phyloP scores from a whole-genome alignment of 768 basidiomycete genomes.

The Mrakia frigida region DNA sequence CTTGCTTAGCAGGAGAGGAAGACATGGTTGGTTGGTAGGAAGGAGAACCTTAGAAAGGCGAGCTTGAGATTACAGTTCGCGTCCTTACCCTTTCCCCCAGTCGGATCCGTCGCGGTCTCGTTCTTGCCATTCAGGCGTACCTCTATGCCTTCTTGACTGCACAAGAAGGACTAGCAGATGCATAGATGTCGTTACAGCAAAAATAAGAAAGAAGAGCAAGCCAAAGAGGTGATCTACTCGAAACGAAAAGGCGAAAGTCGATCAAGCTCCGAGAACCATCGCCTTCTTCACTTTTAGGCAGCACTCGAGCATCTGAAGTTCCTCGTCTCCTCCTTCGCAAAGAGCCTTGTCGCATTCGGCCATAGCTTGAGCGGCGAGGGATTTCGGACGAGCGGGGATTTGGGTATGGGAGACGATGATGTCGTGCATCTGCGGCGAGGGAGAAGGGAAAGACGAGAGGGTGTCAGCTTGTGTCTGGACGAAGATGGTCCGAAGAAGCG shows the following conservation, averaged over 20 bases:
- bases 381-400: slow-evolving; percentile 72
- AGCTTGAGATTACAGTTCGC: neutral
- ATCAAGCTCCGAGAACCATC: slow-evolving; percentile 34
- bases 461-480: neutral
- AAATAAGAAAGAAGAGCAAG: too few species aligned
- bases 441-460: neutral
- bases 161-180: too few species aligned
- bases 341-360: slow-evolving; percentile 95
- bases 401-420: slow-evolving; percentile 76
- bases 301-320: slow-evolving; percentile 86
- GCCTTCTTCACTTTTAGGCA: slow-evolving; percentile 69
- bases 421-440: slow-evolving; percentile 72
- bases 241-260: too few species aligned
- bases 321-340: slow-evolving; percentile 95
- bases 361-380: slow-evolving; percentile 70
- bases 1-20: slow-evolving; percentile 13
- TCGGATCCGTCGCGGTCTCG: too few species aligned
- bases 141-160: too few species aligned
- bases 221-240: neutral
- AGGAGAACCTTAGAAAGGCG: slow-evolving; percentile 4
- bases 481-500: neutral
- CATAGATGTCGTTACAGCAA: too few species aligned
- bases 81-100: neutral
- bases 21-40: slow-evolving; percentile 1
- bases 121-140: too few species aligned